Evolutionary conservation across 257 asterid genomes (phyloP).

Genomic region (Linderniella brevidens): DNA sequence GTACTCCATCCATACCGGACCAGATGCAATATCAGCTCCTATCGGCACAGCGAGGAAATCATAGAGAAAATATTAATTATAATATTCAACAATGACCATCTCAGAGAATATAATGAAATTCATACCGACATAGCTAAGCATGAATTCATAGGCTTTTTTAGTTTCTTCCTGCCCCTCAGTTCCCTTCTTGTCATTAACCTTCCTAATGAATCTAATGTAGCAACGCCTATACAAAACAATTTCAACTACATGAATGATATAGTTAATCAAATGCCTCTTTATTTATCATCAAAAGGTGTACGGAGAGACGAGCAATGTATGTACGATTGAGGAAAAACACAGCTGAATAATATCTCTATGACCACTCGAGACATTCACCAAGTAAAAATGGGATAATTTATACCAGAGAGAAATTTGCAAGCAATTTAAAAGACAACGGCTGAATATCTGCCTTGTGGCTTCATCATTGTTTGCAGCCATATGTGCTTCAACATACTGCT

Average conservation of each 20-base stretch:
- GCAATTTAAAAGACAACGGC: slow-evolving; percentile 88
- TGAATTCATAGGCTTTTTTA: slow-evolving; percentile 86
- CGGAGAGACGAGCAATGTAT: slow-evolving; percentile 1
- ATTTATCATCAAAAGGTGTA: too few species aligned
- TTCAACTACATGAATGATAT: too few species aligned
- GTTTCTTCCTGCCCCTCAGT: slow-evolving; percentile 89
- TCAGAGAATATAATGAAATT: slow-evolving; percentile 10
- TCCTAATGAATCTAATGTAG: slow-evolving; percentile 82
- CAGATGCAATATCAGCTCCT: slow-evolving; percentile 88
- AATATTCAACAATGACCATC: too few species aligned
- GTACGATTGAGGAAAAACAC: too few species aligned
- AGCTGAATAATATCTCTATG: too few species aligned
- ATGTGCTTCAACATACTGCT: slow-evolving; percentile 85
- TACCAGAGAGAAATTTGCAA: slow-evolving; percentile 91
- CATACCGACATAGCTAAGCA: slow-evolving; percentile 86
- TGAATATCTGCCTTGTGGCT: slow-evolving; percentile 68
- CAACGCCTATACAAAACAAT: slow-evolving; percentile 49
- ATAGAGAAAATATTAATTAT: too few species aligned
- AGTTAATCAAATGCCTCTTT: too few species aligned
- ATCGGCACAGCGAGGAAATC: too few species aligned
- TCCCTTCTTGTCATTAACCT: slow-evolving; percentile 77
- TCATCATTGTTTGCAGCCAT: slow-evolving; percentile 87
- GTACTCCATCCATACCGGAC: slow-evolving; percentile 96
- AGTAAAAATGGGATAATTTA: too few species aligned
- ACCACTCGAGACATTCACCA: too few species aligned